A percentile compares a stretch with the other conserved stretches of the same genome.
These are phyloP conservation scores for Aspergillus eucalypticola DNA, from an alignment of 2,329 filamentous ascomycete genomes.

Conservation along the genomic window DNA sequence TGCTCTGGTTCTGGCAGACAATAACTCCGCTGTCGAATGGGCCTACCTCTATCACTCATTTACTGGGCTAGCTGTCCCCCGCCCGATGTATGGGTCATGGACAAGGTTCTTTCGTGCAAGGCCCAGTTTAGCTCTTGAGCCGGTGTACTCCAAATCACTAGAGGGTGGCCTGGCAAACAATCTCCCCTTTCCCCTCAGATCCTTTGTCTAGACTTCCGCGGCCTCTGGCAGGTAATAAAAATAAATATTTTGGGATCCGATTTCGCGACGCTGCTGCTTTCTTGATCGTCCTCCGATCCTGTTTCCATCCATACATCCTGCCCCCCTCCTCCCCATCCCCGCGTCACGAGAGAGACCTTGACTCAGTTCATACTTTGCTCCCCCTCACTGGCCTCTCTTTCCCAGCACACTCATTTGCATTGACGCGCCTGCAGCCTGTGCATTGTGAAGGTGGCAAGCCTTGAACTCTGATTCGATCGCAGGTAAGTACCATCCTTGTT, in stretches of 20 bases:
- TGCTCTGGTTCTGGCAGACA: background rate
- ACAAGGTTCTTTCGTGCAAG: constrained; percentile 12
- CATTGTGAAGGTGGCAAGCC: background rate
- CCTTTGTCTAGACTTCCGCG: constrained; percentile 9
- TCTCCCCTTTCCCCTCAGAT: constrained; percentile 17
- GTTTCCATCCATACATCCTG: constrained; percentile 1
- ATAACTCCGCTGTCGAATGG: background rate
- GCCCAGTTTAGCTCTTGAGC: constrained; percentile 15
- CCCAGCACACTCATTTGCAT: background rate
- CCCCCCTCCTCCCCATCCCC: constrained; percentile 1
- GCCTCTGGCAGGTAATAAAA: background rate
- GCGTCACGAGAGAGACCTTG: constrained; percentile 2
- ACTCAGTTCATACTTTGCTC: constrained; percentile 2
- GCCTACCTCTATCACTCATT: constrained; percentile 8
- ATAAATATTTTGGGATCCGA: background rate
- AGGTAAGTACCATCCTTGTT: constrained; percentile 8
- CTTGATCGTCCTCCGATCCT: background rate
- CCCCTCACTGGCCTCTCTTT: constrained; percentile 3
- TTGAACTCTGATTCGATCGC: constrained; percentile 6
- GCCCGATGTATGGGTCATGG: constrained; percentile 9
- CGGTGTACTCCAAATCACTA: constrained; percentile 11
- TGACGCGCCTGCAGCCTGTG: background rate
- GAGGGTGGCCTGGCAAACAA: constrained; percentile 5
- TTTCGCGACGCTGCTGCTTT: background rate
- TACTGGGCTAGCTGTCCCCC: constrained; percentile 13